Percentiles rank a stretch among this genome's conserved stretches.
phyloP scores from a whole-genome alignment of 1,139 yeast species.

The Yarrowia galli region DNA sequence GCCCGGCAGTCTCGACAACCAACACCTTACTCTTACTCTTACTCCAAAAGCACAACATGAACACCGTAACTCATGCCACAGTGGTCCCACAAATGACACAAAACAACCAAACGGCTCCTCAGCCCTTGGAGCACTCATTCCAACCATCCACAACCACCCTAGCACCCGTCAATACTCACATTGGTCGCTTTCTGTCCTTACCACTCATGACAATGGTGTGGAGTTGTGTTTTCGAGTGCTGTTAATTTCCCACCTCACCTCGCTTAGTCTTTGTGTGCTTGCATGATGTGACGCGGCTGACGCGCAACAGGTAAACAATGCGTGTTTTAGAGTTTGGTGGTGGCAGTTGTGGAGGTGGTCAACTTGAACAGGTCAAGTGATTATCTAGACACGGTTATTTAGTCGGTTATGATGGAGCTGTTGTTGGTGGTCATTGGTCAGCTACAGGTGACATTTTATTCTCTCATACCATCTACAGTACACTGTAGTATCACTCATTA shows the following conservation, averaged over 20 bases:
- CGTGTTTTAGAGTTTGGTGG: conserved; percentile 17
- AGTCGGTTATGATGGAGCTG: too few species aligned
- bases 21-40: too few species aligned
- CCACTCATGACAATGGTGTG: conserved; percentile 31
- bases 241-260: conserved; percentile 19
- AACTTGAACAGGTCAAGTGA: neutral
- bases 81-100: neutral
- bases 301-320: conserved; percentile 34
- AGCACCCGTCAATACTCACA: conserved; percentile 12
- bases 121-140: neutral
- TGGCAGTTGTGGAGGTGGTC: too few species aligned
- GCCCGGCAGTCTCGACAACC: too few species aligned
- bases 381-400: too few species aligned
- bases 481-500: too few species aligned
- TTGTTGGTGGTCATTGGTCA: too few species aligned
- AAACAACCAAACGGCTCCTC: neutral
- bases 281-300: conserved; percentile 33
- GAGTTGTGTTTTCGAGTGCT: conserved; percentile 11
- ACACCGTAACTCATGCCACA: neutral
- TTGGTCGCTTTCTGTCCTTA: conserved; percentile 33
- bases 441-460: too few species aligned
- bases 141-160: neutral
- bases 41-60: conserved; percentile 1
- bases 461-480: too few species aligned
- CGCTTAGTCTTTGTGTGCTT: conserved; percentile 23